phyloP scores from a whole-genome alignment of 2,329 filamentous ascomycete species.

The Aspergillus persii region DNA sequence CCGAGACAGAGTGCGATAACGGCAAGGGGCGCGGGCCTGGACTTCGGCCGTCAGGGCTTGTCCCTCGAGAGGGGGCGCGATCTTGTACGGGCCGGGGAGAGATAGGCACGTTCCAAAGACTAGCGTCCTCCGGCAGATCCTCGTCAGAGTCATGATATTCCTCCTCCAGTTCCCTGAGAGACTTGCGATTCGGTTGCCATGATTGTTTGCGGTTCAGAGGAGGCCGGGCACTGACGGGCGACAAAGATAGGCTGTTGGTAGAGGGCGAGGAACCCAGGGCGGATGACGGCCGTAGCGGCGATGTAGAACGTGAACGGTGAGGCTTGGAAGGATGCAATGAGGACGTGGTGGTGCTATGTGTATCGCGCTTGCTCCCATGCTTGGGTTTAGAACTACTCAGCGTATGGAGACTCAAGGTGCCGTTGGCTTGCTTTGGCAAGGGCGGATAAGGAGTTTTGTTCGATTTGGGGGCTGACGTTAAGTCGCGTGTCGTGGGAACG shows the following conservation, averaged over 20 bases:
- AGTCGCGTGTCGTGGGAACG: slow-evolving; percentile 31
- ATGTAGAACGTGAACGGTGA: slow-evolving; percentile 32
- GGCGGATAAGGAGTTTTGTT: slow-evolving; percentile 23
- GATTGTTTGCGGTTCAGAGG: slow-evolving; percentile 36
- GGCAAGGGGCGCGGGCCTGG: slow-evolving; percentile 43
- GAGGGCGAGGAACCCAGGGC: slow-evolving; percentile 25
- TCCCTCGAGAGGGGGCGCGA: slow-evolving; percentile 37
- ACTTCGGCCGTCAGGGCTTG: slow-evolving; percentile 43
- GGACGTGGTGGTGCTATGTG: slow-evolving; percentile 21
- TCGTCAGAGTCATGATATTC: slow-evolving; percentile 53
- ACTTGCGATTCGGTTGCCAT: slow-evolving; percentile 46
- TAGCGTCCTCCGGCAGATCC: slow-evolving; percentile 50
- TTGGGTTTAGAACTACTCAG: slow-evolving; percentile 24
- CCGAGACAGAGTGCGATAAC: slow-evolving; percentile 38
- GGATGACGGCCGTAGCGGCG: slow-evolving; percentile 27
- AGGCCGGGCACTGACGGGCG: slow-evolving; percentile 19
- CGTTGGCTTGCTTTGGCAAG: slow-evolving; percentile 27
- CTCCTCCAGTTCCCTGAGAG: slow-evolving; percentile 48
- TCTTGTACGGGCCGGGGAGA: slow-evolving; percentile 45
- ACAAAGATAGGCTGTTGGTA: slow-evolving; percentile 26
- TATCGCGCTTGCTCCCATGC: slow-evolving; percentile 24
- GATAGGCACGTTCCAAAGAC: slow-evolving; percentile 51
- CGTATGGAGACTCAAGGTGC: slow-evolving; percentile 25
- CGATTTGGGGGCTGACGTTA: slow-evolving; percentile 30
- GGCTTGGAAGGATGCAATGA: slow-evolving; percentile 27